phyloP scores from a whole-genome alignment of 306 rosid genomes.

The Mimosa bimucronata region DNA sequence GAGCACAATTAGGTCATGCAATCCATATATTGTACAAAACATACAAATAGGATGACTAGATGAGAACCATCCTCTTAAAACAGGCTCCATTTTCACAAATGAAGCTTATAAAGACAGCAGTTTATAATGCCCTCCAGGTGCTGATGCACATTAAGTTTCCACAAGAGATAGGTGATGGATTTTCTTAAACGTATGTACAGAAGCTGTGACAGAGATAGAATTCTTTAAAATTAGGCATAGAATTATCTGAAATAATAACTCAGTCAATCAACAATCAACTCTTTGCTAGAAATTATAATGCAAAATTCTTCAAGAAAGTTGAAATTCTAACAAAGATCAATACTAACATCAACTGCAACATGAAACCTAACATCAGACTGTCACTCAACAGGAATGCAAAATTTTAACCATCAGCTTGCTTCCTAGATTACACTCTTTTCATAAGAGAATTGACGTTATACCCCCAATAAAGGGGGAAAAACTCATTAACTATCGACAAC shows the following conservation, averaged over 20 bases:
- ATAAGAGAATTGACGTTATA: background rate
- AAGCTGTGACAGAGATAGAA: background rate
- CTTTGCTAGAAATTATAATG: background rate
- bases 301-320: background rate
- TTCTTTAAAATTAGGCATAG: background rate
- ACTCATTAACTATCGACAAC: background rate
- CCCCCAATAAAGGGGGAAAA: background rate
- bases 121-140: background rate
- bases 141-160: constrained; percentile 10
- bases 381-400: background rate
- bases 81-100: background rate
- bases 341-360: background rate
- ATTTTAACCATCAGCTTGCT: background rate
- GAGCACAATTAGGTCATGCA: too few relatives aligned
- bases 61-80: background rate
- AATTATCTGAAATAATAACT: background rate
- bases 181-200: background rate
- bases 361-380: background rate
- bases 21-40: too few relatives aligned
- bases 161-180: constrained; percentile 9
- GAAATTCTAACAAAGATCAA: background rate
- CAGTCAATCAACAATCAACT: background rate
- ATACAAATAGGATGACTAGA: too few relatives aligned
- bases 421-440: background rate
- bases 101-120: background rate